A percentile compares a stretch with the other conserved stretches of the same genome.
Evolutionary conservation across 495 filamentous ascomycete genomes (phyloP).

Genomic region (Halenospora varia): DNA sequence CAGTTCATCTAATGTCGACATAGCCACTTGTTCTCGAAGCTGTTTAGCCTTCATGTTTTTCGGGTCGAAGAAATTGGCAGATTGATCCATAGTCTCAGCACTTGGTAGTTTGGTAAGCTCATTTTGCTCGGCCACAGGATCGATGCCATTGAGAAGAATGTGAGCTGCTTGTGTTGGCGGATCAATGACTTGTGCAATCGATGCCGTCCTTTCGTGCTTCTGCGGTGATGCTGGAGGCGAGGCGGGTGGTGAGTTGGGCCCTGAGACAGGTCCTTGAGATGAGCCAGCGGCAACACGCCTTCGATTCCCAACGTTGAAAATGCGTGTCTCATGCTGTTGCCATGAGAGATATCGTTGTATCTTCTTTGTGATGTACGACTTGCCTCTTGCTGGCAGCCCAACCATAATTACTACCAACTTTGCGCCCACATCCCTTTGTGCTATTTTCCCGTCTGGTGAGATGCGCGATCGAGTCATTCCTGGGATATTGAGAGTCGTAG

Average conservation of each 20-base stretch:
- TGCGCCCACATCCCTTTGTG: constrained; percentile 85
- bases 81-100: constrained; percentile 66
- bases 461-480: constrained; percentile 87
- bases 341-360: constrained; percentile 91
- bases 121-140: constrained; percentile 10
- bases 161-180: constrained; percentile 36
- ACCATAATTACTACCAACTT: constrained; percentile 99
- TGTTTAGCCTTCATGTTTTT: constrained; percentile 76
- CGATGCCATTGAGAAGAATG: constrained; percentile 42
- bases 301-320: constrained; percentile 96
- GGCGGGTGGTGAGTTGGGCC: constrained; percentile 33
- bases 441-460: constrained; percentile 90
- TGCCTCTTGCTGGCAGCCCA: constrained; percentile 87
- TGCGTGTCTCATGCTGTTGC: constrained; percentile 90
- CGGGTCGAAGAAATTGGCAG: constrained; percentile 91
- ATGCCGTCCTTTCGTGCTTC: not conserved
- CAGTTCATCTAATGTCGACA: constrained; percentile 88
- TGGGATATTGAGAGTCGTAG: constrained; percentile 82
- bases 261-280: constrained; percentile 26
- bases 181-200: constrained; percentile 17
- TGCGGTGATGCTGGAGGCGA: constrained; percentile 7
- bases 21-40: constrained; percentile 84
- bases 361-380: constrained; percentile 99
- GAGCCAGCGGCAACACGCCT: constrained; percentile 72
- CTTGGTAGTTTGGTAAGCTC: constrained; percentile 11